These are phyloP conservation scores for Curvularia lunata DNA, from an alignment of 2,329 filamentous ascomycete species.

Conservation along the genomic window DNA sequence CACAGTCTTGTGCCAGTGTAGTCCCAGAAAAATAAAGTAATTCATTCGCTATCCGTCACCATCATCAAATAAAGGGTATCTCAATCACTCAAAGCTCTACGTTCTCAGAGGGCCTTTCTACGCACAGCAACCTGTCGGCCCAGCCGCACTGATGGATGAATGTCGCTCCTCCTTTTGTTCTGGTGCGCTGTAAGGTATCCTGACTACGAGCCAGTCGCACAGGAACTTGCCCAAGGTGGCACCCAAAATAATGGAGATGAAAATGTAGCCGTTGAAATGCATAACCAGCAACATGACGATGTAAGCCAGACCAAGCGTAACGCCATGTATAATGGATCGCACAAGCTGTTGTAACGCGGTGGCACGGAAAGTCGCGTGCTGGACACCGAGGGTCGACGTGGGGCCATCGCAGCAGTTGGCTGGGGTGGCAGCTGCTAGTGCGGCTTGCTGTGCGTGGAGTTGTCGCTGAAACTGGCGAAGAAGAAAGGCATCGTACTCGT, in stretches of 20 bases:
- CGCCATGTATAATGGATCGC: constrained; percentile 70
- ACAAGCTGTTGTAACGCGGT: constrained; percentile 69
- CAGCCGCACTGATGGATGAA: constrained; percentile 30
- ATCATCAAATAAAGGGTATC: constrained; percentile 13
- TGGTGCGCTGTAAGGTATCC: constrained; percentile 31
- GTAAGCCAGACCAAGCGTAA: constrained; percentile 77
- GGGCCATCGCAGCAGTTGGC: constrained; percentile 38
- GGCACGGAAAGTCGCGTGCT: constrained; percentile 56
- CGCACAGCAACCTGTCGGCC: constrained; percentile 41
- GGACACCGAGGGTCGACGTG: constrained; percentile 26
- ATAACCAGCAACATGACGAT: constrained; percentile 76
- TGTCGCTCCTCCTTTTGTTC: constrained; percentile 36
- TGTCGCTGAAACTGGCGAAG: constrained; percentile 58
- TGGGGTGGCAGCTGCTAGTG: constrained; percentile 24
- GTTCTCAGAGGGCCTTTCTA: constrained; percentile 8
- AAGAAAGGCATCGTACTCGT: constrained; percentile 75
- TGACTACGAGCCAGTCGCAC: constrained; percentile 67
- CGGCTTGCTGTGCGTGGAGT: constrained; percentile 35
- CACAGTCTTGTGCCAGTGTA: not conserved
- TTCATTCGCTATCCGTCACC: constrained; percentile 6
- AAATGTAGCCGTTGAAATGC: constrained; percentile 74
- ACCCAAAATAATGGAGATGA: constrained; percentile 81
- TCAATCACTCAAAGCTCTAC: constrained; percentile 1
- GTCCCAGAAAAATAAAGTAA: not conserved
- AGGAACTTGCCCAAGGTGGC: constrained; percentile 74